Percentiles rank a stretch among this genome's conserved stretches.
Conservation (phyloP, 208 protist genomes). For the Crithidia brevicula region DNA sequence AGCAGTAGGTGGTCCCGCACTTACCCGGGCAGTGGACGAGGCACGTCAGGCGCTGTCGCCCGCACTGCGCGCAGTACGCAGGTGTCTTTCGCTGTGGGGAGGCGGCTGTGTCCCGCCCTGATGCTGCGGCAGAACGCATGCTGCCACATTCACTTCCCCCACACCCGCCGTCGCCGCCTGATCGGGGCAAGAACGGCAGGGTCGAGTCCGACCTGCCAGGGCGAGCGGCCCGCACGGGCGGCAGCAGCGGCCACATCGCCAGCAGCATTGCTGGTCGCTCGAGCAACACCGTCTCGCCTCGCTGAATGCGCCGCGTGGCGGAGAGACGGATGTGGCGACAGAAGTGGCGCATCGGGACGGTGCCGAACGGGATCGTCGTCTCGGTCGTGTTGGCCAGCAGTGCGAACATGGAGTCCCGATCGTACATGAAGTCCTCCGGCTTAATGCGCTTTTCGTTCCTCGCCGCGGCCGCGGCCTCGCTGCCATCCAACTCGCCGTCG, state of each 20-base stretch:
- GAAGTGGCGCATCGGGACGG: slow-evolving; percentile 30
- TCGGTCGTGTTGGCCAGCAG: slow-evolving; percentile 24
- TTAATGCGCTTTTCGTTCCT: slow-evolving; percentile 1
- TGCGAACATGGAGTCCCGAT: slow-evolving; percentile 30
- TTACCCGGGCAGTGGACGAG: slow-evolving; percentile 21
- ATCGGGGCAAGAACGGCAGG: too few relatives aligned
- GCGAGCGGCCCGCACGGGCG: neutral
- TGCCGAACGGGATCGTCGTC: slow-evolving; percentile 26
- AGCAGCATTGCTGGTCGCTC: slow-evolving; percentile 27
- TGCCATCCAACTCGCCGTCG: neutral
- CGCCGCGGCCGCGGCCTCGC: neutral
- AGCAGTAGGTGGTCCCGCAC: slow-evolving; percentile 50
- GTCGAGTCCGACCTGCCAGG: too few relatives aligned
- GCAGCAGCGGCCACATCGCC: slow-evolving; percentile 25
- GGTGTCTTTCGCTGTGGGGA: neutral
- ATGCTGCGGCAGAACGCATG: too few relatives aligned
- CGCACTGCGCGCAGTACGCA: slow-evolving; percentile 16
- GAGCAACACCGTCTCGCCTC: slow-evolving; percentile 24
- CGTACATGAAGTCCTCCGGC: slow-evolving; percentile 35
- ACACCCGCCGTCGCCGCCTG: neutral
- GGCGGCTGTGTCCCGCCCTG: too few relatives aligned
- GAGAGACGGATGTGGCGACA: slow-evolving; percentile 40
- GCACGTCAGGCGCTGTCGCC: slow-evolving; percentile 10
- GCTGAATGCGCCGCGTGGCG: slow-evolving; percentile 27
- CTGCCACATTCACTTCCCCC: too few relatives aligned